phyloP scores from a whole-genome alignment of 2,329 filamentous ascomycete species.

The Magnaporthiopsis poae region DNA sequence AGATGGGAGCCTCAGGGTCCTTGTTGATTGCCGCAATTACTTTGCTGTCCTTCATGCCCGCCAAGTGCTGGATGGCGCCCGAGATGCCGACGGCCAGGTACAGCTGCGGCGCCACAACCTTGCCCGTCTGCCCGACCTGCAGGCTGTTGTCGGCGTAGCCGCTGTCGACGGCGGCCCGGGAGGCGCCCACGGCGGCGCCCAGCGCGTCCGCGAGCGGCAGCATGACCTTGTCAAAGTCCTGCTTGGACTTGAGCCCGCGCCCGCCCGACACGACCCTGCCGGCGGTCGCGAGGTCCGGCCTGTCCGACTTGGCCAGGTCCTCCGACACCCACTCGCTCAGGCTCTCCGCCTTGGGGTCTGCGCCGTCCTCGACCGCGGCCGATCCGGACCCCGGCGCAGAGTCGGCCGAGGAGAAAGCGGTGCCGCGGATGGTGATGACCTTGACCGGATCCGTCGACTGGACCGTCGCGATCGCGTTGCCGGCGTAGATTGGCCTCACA shows the following conservation, averaged over 20 bases:
- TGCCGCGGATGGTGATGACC: slow-evolving; percentile 84
- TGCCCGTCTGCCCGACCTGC: slow-evolving; percentile 96
- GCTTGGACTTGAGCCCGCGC: slow-evolving; percentile 91
- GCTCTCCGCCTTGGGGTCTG: slow-evolving; percentile 67
- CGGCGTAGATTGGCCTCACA: slow-evolving; percentile 91
- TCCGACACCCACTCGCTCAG: slow-evolving; percentile 86
- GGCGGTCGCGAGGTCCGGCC: slow-evolving; percentile 87
- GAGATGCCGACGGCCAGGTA: slow-evolving; percentile 95
- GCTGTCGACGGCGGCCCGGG: slow-evolving; percentile 87
- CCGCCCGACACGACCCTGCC: slow-evolving; percentile 84
- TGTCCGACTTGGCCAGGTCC: slow-evolving; percentile 83
- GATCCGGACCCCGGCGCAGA: slow-evolving; percentile 53
- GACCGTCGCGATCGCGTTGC: slow-evolving; percentile 92
- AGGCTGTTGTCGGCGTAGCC: slow-evolving; percentile 97
- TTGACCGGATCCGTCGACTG: slow-evolving; percentile 81
- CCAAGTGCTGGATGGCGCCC: slow-evolving; percentile 93
- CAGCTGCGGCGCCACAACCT: slow-evolving; percentile 91
- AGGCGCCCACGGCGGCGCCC: slow-evolving; percentile 91
- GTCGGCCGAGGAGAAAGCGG: slow-evolving; percentile 72
- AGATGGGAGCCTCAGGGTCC: slow-evolving; percentile 91
- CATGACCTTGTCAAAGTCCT: slow-evolving; percentile 91
- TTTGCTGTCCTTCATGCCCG: slow-evolving; percentile 99
- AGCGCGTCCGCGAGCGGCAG: slow-evolving; percentile 83
- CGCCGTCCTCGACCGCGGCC: slow-evolving; percentile 68
- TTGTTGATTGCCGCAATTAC: slow-evolving; percentile 99